Base-by-base conservation (phyloP, 192 early-diverging fungal species). In the Coemansia furcata region DNA sequence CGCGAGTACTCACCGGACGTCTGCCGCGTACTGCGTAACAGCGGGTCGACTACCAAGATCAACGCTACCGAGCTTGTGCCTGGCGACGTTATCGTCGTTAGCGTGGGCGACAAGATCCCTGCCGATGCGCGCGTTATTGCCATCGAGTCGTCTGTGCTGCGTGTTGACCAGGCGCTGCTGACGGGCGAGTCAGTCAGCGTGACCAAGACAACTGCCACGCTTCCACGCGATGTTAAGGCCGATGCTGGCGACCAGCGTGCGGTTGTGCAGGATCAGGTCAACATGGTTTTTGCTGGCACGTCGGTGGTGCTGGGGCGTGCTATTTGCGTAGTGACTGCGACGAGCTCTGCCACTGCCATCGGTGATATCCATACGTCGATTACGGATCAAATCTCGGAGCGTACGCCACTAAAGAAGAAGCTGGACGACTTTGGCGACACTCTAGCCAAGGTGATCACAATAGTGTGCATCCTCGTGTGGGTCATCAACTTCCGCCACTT, bases 401-500 rank as follows among this genome's bases (percentile, higher is more conserved):
- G 95, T 78, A 98, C 96, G 15, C 98, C 98, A 29, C 81, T 99
- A 29, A 98, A 99, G 84, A 85, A 87, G 61, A 93, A 95, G 74
- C 86, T 99, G 15, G 96, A 98, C 74, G 96, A 96, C 52, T 98
- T 99, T 89, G 97, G 93, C 76, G 91, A 95, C 63, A 78, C 77
- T 70, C 86, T 93, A 62, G 92, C 93, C 60, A 92, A 92, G 72
- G 85, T 86, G 38, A 81, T 80, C 71, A 74, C 83, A 12, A 76
- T 84, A 8, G 68, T 85, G 29, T 84, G 98, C 76, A 77, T 98
- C n/a, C 86, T 99, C 17, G 98, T 98, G 50, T 99, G 96, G 96
- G 63, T 94, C 37, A 94, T 98, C 80, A 99, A 99, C 85, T 92
- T 99, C 67, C 90, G 94, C 42, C 97, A 99, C 79, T 99, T 99